Base-by-base conservation (phyloP, 140 eudicot species). In the Erigeron philadelphicus region DNA sequence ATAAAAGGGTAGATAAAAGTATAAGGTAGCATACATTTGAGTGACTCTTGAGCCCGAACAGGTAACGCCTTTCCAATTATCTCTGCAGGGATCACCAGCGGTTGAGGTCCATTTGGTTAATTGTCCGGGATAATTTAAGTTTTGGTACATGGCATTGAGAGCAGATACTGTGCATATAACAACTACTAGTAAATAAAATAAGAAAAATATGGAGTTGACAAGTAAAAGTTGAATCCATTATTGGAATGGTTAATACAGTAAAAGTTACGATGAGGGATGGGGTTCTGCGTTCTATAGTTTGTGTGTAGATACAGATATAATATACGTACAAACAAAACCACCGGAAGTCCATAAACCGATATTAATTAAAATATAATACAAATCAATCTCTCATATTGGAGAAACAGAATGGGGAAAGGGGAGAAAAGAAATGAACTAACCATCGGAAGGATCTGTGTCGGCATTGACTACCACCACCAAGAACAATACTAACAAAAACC, bases 41-140 rank as follows among this genome's bases (percentile, higher is more conserved):
- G 84, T 80, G 57, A 87, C 90, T 66, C 79, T 66, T 11, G 90
- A 80, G 9, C 81, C 88, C 0, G 80, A 75, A 77, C 95, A 87
- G 42, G 71, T 73, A 21, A 87, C 40, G 21, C 95, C 95, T 49
- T 50, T 80, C 95, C 95, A 87, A 55, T 43, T 75, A 0, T 87
- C 77, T 8, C 75, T 86, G 78, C 95, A 87, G 9, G 95, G 95
- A 61, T 87, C 90, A 1, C 90, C 90, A 18, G 88, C 90, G 56
- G 56, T 68, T 13, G 86, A 52, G 67, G 61, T 78, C 95, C 95
- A 87, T 31, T 73, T 77, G 48, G 68, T 75, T 41, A 87, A 68
- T 19, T 84, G 79, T 15, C 74, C 71, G 12, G 88, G 90, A n/a
- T 71, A 75, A 63, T 81, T 82, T 73, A 87, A 40, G 48, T 52